A percentile compares a stretch with the other conserved stretches of the same genome.
These are phyloP conservation scores for Eucalyptus polybractea DNA, from an alignment of 345 rosid genomes.

Conservation along the genomic window DNA sequence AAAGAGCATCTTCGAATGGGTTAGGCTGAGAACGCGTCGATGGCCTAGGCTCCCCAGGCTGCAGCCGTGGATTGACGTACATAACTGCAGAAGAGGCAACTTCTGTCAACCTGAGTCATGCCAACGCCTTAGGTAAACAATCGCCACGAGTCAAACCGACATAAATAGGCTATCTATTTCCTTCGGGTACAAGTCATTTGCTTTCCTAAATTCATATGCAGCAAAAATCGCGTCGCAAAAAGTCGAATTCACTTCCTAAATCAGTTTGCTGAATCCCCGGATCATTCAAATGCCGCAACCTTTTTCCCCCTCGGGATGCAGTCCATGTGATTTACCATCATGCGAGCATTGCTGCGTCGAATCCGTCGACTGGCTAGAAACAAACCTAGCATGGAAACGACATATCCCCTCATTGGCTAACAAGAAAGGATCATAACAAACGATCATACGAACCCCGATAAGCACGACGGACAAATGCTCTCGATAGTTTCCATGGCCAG, in stretches of 20 bases:
- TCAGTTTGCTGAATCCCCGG: background rate
- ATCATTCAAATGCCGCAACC: background rate
- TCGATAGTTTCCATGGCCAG: background rate
- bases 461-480: background rate
- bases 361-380: background rate
- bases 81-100: constrained; percentile 24
- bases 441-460: background rate
- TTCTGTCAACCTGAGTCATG: background rate
- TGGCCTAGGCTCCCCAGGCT: constrained; percentile 55
- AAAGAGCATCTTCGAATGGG: constrained; percentile 86
- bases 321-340: background rate
- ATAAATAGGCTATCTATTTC: background rate
- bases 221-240: background rate
- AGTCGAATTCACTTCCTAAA: background rate
- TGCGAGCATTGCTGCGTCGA: background rate
- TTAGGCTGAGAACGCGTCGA: constrained; percentile 49
- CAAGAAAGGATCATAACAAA: background rate
- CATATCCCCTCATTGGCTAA: background rate
- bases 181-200: background rate
- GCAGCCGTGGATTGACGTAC: constrained; percentile 64
- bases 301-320: background rate
- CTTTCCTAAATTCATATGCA: too few relatives aligned
- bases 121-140: background rate
- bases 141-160: background rate
- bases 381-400: background rate